phyloP scores from a whole-genome alignment of 306 rosid genomes.

The Hippophae rhamnoides region DNA sequence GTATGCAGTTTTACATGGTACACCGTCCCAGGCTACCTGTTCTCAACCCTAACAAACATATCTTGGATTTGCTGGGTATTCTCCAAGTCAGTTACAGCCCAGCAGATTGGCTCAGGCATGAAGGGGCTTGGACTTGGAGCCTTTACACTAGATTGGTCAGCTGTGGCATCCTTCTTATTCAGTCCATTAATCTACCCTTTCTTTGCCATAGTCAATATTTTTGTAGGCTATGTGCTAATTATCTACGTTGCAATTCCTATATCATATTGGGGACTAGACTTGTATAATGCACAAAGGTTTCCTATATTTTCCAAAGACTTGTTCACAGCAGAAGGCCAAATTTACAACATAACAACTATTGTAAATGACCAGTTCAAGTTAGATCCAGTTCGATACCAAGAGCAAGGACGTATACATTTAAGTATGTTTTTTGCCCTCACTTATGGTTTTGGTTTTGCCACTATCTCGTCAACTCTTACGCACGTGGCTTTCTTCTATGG shows the following conservation, averaged over 20 bases:
- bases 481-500: slow-evolving; percentile 70
- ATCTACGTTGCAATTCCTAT: slow-evolving; percentile 42
- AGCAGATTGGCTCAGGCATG: slow-evolving; percentile 81
- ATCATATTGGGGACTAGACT: slow-evolving; percentile 57
- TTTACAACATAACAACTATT: slow-evolving; percentile 44
- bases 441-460: slow-evolving; percentile 73
- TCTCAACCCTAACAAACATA: slow-evolving; percentile 64
- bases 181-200: slow-evolving; percentile 75
- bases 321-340: slow-evolving; percentile 50
- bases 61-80: slow-evolving; percentile 80
- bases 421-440: slow-evolving; percentile 61
- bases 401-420: slow-evolving; percentile 54
- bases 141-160: slow-evolving; percentile 60
- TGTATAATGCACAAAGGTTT: slow-evolving; percentile 39
- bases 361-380: slow-evolving; percentile 59
- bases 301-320: slow-evolving; percentile 75
- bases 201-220: slow-evolving; percentile 61
- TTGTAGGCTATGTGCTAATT: slow-evolving; percentile 39
- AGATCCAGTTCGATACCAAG: slow-evolving; percentile 25
- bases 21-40: slow-evolving; percentile 56
- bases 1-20: slow-evolving; percentile 68
- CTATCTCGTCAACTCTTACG: slow-evolving; percentile 61
- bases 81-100: slow-evolving; percentile 74
- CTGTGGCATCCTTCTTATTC: slow-evolving; percentile 60
- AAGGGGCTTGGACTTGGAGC: slow-evolving; percentile 73